phyloP scores from a whole-genome alignment of 495 filamentous ascomycete species.

The Aspergillus ostianus region DNA sequence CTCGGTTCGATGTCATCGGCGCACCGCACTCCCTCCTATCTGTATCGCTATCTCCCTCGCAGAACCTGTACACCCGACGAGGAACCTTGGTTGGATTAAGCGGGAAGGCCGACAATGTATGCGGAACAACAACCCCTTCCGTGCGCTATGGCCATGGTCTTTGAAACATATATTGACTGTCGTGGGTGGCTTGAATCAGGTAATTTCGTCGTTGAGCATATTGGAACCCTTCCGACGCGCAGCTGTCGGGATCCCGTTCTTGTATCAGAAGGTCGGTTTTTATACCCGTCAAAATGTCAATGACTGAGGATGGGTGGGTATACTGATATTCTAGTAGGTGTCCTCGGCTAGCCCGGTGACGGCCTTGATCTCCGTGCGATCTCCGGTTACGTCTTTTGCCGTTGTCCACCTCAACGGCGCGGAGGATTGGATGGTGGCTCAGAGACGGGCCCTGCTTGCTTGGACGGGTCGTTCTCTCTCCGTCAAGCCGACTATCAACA shows the following conservation, averaged over 20 bases:
- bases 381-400: slow-evolving; percentile 76
- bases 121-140: slow-evolving; percentile 10
- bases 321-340: slow-evolving; percentile 45
- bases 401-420: slow-evolving; percentile 88
- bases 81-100: slow-evolving; percentile 88
- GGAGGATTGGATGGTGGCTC: slow-evolving; percentile 92
- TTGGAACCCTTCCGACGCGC: slow-evolving; percentile 79
- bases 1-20: slow-evolving; percentile 88
- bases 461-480: slow-evolving; percentile 92
- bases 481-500: slow-evolving; percentile 70
- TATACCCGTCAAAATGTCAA: background rate
- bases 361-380: slow-evolving; percentile 82
- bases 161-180: slow-evolving; percentile 1
- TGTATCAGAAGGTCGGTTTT: slow-evolving; percentile 71
- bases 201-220: slow-evolving; percentile 82
- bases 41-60: slow-evolving; percentile 86
- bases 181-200: slow-evolving; percentile 35
- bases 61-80: slow-evolving; percentile 84
- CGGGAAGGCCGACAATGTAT: slow-evolving; percentile 87
- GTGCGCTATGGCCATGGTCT: background rate
- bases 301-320: background rate
- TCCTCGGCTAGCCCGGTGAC: slow-evolving; percentile 82
- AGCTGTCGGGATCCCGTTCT: slow-evolving; percentile 79
- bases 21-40: slow-evolving; percentile 89
- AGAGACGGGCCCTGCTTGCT: slow-evolving; percentile 80